These are phyloP conservation scores for Coemansia pectinata DNA, from an alignment of 192 early-diverging fungal genomes.

Conservation along the genomic window DNA sequence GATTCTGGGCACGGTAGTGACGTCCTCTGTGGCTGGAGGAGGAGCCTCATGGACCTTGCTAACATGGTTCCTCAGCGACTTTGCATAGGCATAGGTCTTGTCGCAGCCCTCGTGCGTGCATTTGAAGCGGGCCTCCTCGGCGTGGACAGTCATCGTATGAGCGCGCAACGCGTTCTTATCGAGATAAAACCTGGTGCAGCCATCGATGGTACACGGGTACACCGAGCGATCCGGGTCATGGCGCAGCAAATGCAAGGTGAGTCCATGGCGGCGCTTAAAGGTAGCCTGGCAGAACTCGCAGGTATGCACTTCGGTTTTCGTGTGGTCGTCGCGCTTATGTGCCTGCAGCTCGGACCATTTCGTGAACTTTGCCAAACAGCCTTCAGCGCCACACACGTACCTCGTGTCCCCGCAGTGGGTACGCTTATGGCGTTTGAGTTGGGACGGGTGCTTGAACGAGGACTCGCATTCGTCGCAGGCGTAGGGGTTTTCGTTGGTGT, in stretches of 20 bases:
- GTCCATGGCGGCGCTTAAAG: slow-evolving; percentile 30
- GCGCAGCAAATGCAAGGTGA: slow-evolving; percentile 30
- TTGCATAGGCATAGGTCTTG: slow-evolving; percentile 32
- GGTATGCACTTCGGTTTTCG: slow-evolving; percentile 16
- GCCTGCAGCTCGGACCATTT: slow-evolving; percentile 55
- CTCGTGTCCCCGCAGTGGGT: slow-evolving; percentile 19
- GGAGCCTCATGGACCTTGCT: background rate
- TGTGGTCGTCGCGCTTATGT: slow-evolving; percentile 27
- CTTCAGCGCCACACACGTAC: slow-evolving; percentile 38
- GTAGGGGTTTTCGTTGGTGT: slow-evolving; percentile 48
- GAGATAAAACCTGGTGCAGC: slow-evolving; percentile 46
- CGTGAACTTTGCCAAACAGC: slow-evolving; percentile 31
- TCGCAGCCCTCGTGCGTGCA: slow-evolving; percentile 29
- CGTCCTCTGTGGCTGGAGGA: background rate
- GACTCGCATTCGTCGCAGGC: slow-evolving; percentile 32
- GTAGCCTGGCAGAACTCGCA: slow-evolving; percentile 32
- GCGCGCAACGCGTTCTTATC: slow-evolving; percentile 23
- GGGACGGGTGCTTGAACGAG: slow-evolving; percentile 49
- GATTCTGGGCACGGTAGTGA: background rate
- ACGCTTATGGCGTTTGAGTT: slow-evolving; percentile 32
- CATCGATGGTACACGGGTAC: slow-evolving; percentile 34
- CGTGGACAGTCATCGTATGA: slow-evolving; percentile 42
- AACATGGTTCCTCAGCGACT: slow-evolving; percentile 28
- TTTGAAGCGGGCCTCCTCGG: slow-evolving; percentile 13
- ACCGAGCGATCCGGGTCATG: slow-evolving; percentile 35